Base-by-base conservation (phyloP, 2,329 filamentous ascomycete species). In the Fusarium coffeatum region DNA sequence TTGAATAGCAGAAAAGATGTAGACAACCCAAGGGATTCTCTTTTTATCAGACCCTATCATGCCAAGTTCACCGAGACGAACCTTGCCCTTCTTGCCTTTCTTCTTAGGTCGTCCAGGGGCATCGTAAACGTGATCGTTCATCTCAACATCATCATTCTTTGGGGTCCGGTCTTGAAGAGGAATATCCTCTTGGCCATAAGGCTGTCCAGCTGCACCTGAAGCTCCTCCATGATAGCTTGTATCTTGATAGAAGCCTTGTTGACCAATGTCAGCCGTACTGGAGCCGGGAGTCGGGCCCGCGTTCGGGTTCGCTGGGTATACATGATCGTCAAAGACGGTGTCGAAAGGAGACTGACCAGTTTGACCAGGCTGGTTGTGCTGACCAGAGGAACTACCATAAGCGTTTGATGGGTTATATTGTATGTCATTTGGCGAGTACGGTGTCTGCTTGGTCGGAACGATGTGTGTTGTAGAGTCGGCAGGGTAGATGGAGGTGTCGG, bases 21-120 rank as follows among this genome's bases (percentile, higher is more conserved):
- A 98, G 34, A 94, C 92, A 9, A 97, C 89, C 86, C 92, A 96
- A 0, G 96, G 92, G 55, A 90, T 88, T 64, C 84, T 82, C 76
- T 86, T 87, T 76, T 81, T 83, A 72, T 85, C 80, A 15, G 86
- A 80, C 4, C 86, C 86, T 47, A 89, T 76, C 87, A 89, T 89
- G 62, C 87, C 86, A 56, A 89, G 77, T 78, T 89, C 85, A 55
- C 87, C 87, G 46, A 88, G 83, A n/a, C 84, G 81, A 49, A 89
- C 80, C 63, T 84, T 83, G 62, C 79, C 80, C 68, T 79, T 83
- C 71, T 79, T 81, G 57, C 78, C 79, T 50, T 80, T 81, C 25
- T 64, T 51, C 43, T 54, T 58, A 37, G 69, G 53, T 64, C 72
- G 49, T 58, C 75, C 18, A 71, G 83, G 80, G 12, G 84, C 84